phyloP scores from a whole-genome alignment of 768 basidiomycete genomes.

The Pisolithus microcarpus region DNA sequence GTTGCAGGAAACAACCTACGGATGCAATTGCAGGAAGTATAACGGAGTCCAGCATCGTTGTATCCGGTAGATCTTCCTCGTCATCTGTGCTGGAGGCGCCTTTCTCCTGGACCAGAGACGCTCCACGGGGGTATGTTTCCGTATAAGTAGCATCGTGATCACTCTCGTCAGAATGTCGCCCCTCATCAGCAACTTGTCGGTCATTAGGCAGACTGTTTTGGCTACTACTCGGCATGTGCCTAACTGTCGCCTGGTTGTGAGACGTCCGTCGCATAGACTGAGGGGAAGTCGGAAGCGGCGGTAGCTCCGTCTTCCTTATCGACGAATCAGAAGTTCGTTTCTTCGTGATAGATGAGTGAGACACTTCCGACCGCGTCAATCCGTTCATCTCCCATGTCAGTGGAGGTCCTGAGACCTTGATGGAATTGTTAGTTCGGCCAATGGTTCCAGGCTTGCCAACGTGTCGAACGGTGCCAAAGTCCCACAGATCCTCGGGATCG shows the following conservation, averaged over 20 bases:
- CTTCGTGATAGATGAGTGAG: conserved; percentile 30
- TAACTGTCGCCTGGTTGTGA: conserved; percentile 56
- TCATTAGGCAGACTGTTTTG: conserved; percentile 8
- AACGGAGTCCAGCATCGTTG: conserved; percentile 93
- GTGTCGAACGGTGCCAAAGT: conserved; percentile 93
- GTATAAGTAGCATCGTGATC: conserved; percentile 55
- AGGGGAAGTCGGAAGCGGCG: conserved; percentile 45
- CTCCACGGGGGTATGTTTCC: conserved; percentile 41
- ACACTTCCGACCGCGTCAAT: conserved; percentile 33
- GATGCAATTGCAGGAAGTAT: conserved; percentile 94
- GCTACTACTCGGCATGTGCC: conserved; percentile 40
- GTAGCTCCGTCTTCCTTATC: conserved; percentile 51
- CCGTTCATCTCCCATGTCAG: conserved; percentile 78
- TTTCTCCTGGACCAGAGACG: conserved; percentile 29
- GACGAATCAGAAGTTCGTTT: conserved; percentile 35
- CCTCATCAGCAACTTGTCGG: conserved; percentile 28
- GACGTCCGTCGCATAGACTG: conserved; percentile 29
- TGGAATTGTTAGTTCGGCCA: conserved; percentile 52
- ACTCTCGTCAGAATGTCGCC: conserved; percentile 57
- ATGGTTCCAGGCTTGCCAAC: conserved; percentile 53
- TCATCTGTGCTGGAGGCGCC: conserved; percentile 39
- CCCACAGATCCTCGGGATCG: conserved; percentile 86
- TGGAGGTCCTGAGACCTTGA: conserved; percentile 57
- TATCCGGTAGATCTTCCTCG: conserved; percentile 56
- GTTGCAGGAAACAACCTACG: conserved; percentile 40